phyloP scores from a whole-genome alignment of 83 land plant species.

The Picea abies region DNA sequence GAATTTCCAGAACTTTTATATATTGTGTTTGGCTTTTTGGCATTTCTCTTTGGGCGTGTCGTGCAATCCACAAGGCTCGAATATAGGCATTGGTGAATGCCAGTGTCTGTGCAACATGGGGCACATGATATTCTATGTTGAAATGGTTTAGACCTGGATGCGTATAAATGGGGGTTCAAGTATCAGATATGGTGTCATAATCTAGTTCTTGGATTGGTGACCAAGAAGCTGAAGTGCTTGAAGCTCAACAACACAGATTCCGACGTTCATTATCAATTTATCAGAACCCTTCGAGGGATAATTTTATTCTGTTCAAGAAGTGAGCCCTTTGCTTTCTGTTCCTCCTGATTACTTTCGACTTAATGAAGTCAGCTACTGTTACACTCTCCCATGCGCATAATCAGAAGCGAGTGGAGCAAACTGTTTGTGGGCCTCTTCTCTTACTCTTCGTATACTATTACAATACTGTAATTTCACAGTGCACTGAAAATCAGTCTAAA shows the following conservation, averaged over 20 bases:
- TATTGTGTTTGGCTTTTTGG: conserved; percentile 72
- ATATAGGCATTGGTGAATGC: conserved; percentile 81
- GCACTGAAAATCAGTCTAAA: too few relatives aligned
- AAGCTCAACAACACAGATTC: conserved; percentile 26
- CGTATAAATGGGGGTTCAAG: conserved; percentile 82
- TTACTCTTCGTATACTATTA: too few relatives aligned
- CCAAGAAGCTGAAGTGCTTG: conserved; percentile 55
- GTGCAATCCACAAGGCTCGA: conserved; percentile 51
- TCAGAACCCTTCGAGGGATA: conserved; percentile 80
- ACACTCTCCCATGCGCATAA: conserved; percentile 41
- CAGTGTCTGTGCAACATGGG: conserved; percentile 62
- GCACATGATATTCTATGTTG: conserved; percentile 67
- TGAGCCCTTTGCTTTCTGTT: conserved; percentile 75
- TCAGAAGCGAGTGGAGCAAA: too few relatives aligned
- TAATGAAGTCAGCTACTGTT: conserved; percentile 63
- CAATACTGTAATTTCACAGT: too few relatives aligned
- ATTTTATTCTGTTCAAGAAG: conserved; percentile 81
- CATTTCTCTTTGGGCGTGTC: conserved; percentile 44
- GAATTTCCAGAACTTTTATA: conserved; percentile 32
- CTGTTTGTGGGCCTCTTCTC: too few relatives aligned
- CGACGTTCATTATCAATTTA: conserved; percentile 71
- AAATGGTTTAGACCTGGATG: conserved; percentile 66
- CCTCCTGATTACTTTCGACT: conserved; percentile 47
- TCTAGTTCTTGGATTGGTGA: conserved; percentile 71
- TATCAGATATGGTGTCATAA: conserved; percentile 92